Evolutionary conservation across 345 rosid genomes (phyloP).

Genomic region (Ailanthus altissimus): DNA sequence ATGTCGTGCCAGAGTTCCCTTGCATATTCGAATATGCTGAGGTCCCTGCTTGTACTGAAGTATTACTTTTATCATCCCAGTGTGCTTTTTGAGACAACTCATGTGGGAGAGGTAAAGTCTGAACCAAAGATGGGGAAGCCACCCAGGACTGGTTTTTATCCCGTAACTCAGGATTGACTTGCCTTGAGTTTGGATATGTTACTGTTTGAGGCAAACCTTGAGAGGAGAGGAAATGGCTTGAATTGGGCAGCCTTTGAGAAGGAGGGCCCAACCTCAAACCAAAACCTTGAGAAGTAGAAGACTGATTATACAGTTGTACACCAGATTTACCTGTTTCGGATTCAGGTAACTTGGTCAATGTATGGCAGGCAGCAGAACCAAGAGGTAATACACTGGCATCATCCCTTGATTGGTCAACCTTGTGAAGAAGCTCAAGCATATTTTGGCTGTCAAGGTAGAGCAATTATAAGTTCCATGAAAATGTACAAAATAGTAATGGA

Average conservation of each 20-base stretch:
- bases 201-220: conserved; percentile 25
- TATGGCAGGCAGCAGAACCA: conserved; percentile 17
- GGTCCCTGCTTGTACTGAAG: conserved; percentile 18
- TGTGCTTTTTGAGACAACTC: conserved; percentile 34
- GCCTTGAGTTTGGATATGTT: conserved; percentile 21
- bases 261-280: conserved; percentile 53
- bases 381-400: conserved; percentile 23
- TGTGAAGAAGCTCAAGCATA: conserved; percentile 42
- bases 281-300: conserved; percentile 49
- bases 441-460: conserved; percentile 35
- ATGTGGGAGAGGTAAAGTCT: conserved; percentile 23
- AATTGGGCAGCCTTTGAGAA: conserved; percentile 35
- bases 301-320: conserved; percentile 28
- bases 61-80: conserved; percentile 24
- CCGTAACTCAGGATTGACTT: conserved; percentile 29
- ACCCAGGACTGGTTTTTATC: conserved; percentile 32
- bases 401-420: conserved; percentile 37
- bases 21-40: conserved; percentile 24
- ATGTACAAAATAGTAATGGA: background rate
- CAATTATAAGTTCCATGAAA: conserved; percentile 1
- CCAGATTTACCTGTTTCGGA: conserved; percentile 18
- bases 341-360: conserved; percentile 24
- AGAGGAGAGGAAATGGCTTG: conserved; percentile 28
- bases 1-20: conserved; percentile 27
- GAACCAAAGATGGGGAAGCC: conserved; percentile 34